Evolutionary conservation across 208 protist genomes (phyloP).

Genomic region (Wallacemonas rigidus): DNA sequence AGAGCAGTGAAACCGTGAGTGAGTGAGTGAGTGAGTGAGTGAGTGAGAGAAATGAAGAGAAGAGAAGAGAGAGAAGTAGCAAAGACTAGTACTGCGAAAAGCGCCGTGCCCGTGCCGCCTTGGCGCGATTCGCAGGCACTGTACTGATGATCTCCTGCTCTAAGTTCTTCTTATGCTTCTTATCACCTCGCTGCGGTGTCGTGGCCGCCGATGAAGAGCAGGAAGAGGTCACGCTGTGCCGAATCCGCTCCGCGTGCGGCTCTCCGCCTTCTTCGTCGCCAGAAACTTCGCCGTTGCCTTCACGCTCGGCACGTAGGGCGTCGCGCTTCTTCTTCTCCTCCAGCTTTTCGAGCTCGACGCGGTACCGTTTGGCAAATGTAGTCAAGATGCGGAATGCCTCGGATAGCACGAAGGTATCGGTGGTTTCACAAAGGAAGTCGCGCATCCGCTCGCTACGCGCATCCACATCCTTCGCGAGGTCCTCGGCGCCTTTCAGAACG

Average conservation of each 20-base stretch:
- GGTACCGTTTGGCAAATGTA: slow-evolving; percentile 68
- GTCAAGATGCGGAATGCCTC: slow-evolving; percentile 55
- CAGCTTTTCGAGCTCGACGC: slow-evolving; percentile 28
- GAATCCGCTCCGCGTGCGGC: background rate
- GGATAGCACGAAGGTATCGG: slow-evolving; percentile 50
- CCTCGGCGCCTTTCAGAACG: slow-evolving; percentile 51
- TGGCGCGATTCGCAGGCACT: background rate
- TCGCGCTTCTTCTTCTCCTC: slow-evolving; percentile 20
- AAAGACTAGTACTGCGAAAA: slow-evolving; percentile 11
- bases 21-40: background rate
- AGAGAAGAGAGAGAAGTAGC: background rate
- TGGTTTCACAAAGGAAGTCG: slow-evolving; percentile 59
- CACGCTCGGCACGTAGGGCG: background rate
- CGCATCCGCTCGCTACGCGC: slow-evolving; percentile 45
- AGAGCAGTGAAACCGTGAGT: slow-evolving; percentile 3
- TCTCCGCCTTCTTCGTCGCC: background rate
- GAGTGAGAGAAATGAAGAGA: background rate
- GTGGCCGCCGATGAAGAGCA: background rate
- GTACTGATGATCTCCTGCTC: slow-evolving; percentile 5
- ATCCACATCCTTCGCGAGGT: slow-evolving; percentile 45
- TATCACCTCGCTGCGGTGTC: background rate
- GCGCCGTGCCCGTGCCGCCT: slow-evolving; percentile 2
- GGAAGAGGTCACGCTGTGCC: background rate
- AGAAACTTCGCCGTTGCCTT: background rate
- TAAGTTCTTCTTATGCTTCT: background rate